Conservation (phyloP, 257 asterid genomes). For the Fraxinus cuspidata region DNA sequence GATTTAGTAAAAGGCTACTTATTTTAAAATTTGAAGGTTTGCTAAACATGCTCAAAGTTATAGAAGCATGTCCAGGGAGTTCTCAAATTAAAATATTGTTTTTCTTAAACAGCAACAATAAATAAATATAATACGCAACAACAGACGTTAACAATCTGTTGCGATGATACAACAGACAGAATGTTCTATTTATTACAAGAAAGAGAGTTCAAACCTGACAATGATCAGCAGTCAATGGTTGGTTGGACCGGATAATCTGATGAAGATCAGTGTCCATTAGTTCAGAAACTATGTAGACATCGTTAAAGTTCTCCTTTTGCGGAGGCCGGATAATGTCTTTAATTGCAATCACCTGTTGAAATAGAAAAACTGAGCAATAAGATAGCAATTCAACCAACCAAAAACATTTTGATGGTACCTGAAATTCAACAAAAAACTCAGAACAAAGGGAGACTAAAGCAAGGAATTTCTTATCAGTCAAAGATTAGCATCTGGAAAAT, state of each 20-base stretch:
- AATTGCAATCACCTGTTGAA: conserved; percentile 26
- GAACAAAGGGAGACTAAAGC: neutral
- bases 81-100: neutral
- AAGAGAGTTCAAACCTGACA: neutral
- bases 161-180: neutral
- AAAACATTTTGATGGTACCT: neutral
- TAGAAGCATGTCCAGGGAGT: neutral
- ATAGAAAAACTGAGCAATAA: neutral
- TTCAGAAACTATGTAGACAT: conserved; percentile 35
- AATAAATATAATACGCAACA: neutral
- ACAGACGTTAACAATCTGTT: neutral
- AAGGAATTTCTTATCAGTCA: neutral
- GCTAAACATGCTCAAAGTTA: neutral
- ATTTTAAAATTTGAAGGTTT: neutral
- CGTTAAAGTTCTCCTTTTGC: conserved; percentile 31
- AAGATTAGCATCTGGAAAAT: neutral
- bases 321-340: conserved; percentile 35
- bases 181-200: neutral
- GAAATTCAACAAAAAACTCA: neutral
- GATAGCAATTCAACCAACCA: neutral
- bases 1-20: neutral
- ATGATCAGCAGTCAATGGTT: conserved; percentile 28
- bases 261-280: conserved; percentile 40
- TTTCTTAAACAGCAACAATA: neutral
- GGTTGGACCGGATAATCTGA: conserved; percentile 35